Base-by-base conservation (phyloP, 805 yeast genomes). In the Wickerhamiella occidentalis region DNA sequence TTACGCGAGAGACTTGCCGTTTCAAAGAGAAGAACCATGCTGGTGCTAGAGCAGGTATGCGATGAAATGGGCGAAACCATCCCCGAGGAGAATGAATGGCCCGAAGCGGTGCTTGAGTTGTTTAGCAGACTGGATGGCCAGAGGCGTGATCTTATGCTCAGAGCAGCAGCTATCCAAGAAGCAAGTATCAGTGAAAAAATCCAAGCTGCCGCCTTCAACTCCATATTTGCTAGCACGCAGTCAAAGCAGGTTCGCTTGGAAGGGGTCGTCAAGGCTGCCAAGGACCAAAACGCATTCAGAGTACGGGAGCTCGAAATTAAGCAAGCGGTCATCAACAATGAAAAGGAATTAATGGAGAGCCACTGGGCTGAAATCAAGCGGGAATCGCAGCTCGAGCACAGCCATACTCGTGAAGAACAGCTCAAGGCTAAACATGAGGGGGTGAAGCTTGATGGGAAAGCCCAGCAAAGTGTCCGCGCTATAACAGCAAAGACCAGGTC, bases 41-140 rank as follows among this genome's bases (percentile, higher is more conserved):
- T n/a, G 3, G n/a, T 17, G n/a, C 42, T 38, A 6, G 42, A 38
- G 26, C 25, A 38, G 28, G 42, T 38, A 21, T 38, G 42, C 19
- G 42, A 38, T 4, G 26, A 38, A 17, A 18, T 19, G 26, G 26
- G 42, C 28, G 8, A 19, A n/a, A 22, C 26, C 5, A 26, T 38
- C 15, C 42, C 42, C 15, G n/a, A 38, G n/a, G 42, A 38, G 26
- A 21, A 3, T 12, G 42, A 38, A n/a, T 38, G 42, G 42, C 19
- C 42, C 4, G 19, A 21, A 8, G 42, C 42, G 7, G 42, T 38
- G 15, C 26, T 21, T 22, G 28, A 38, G 25, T 21, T 38, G 25
- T 22, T 38, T 21, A 11, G 42, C 26, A 38, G 26, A 4, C 17
- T 38, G 3, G 42, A 38, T 15, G 26, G 26, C 11, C 26, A 4